Evolutionary conservation across 768 basidiomycete genomes (phyloP), one percentile per base, ranked within the genome.

Genomic region (Xanthoconium stramineum): DNA sequence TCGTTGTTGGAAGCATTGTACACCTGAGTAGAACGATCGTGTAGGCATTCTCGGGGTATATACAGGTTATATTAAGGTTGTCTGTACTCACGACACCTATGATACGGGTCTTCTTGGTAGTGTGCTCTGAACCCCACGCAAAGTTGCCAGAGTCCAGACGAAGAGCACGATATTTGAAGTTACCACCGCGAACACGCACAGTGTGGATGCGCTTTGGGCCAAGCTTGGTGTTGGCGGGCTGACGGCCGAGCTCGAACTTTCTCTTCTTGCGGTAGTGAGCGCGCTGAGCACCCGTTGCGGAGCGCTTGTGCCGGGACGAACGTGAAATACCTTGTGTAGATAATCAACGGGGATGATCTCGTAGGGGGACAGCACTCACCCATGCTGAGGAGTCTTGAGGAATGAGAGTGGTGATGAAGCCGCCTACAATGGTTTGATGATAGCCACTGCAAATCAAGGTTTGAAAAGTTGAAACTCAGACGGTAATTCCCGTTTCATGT

Each of bases 1-100:
- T 99, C 97, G 79, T 99, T 99, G 86, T 98, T 99, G 61, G 97
- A 95, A 45, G 97, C 86, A 75, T 98, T 99, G 85, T 98, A 99
- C 47, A 94, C 91, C 94, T 95, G 60, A 5, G 43, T 43, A 36
- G 40, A 37, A 35, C 33, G 43, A 36, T 42, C 24, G 30, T 71
- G 57, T 61, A 38, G 6, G 39, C 15, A 39, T 46, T 15, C 30
- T 53, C 8, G 32, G 28, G 14, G 30, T 47, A 46, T 47, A 52
- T 28, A 54, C 35, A 5, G n/a, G 45, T 40, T 40, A 50, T 24
- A 24, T 4, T 24, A 4, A 24, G 24, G 24, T 24, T 24, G 24
- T 44, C 28, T 48, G 45, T 46, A 86, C 90, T 72, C 76, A 97
- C 96, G 63, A 98, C 97, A 77, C 87, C 80, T 75, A 98, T 91